Conservation (phyloP, 2,329 filamentous ascomycete genomes). For the Sporothrix pallida region DNA sequence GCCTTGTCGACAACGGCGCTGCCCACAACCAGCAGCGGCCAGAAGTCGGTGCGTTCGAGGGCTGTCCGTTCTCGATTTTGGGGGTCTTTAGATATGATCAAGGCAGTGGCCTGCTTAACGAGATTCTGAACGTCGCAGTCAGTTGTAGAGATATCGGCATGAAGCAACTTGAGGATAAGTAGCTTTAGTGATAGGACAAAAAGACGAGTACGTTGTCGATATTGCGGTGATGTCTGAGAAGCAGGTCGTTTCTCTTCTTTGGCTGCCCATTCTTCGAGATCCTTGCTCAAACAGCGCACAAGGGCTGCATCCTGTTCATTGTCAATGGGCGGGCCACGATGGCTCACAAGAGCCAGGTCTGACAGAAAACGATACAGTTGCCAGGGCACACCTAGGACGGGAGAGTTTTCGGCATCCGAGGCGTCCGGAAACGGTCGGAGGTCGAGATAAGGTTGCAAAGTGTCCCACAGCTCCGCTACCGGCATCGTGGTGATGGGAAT, state of each 20-base stretch:
- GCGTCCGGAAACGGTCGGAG: conserved; percentile 9
- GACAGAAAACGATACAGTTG: conserved; percentile 21
- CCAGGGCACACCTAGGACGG: conserved; percentile 23
- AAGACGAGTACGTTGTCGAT: conserved; percentile 11
- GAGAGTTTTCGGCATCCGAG: conserved; percentile 22
- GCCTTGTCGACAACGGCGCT: not conserved
- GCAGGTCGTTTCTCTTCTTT: not conserved
- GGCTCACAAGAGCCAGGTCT: not conserved
- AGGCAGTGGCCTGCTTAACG: not conserved
- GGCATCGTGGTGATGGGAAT: conserved; percentile 23
- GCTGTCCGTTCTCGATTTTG: not conserved
- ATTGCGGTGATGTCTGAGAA: not conserved
- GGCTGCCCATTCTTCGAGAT: conserved; percentile 3
- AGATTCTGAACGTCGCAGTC: not conserved
- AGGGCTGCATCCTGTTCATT: not conserved
- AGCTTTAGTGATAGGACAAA: conserved; percentile 14
- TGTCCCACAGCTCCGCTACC: conserved; percentile 11
- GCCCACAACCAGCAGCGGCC: conserved; percentile 24
- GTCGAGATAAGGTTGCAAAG: conserved; percentile 9
- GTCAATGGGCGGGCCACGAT: not conserved
- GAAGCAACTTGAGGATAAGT: conserved; percentile 10
- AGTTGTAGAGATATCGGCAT: not conserved
- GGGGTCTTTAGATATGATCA: not conserved
- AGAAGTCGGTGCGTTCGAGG: conserved; percentile 22
- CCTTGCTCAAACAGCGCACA: not conserved